Evolutionary conservation across 257 asterid species (phyloP), one percentile per base, ranked within the genome.

Genomic region (Primulina tabacum): DNA sequence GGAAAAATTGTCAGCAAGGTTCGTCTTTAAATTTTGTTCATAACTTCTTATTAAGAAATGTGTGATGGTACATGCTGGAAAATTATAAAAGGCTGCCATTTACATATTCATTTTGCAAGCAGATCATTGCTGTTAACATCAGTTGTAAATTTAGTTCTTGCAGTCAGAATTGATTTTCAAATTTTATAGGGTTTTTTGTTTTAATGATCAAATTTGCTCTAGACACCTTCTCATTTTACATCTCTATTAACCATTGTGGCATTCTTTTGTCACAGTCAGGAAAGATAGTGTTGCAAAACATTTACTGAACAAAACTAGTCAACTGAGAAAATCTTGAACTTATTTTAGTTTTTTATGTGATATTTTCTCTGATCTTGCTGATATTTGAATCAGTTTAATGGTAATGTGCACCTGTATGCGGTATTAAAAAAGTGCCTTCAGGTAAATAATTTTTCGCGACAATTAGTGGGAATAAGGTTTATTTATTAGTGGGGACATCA

Each of bases 1-100:
- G 99, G 99, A 74, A 91, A 88, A 83, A 65, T 91, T 81, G 99
- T 94, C 85, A 90, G 99, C 97, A 94, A 91, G 97, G 99, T 94
- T 64, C 65, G 85, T 52, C 69, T 56, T 37, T 2, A 10, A 37
- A 40, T 1, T 43, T 43, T 43, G 0, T 43, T 43, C n/a, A 14
- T 12, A 43, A 43, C 53, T 43, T 12, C 53, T 38, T 38, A 38
- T 10, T 38, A 43, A 43, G 53, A 4, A 43, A 11, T 12, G n/a
- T 38, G n/a, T 43, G 12, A 4, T 1, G 53, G n/a, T 12, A 2
- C 50, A 38, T 38, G 4, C 17, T 11, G n/a, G 53, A 43, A 43
- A 12, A 43, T 43, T 72, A 24, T 57, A 43, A 60, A 33, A 38
- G 60, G 71, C 73, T 30, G 40, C 58, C 34, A 33, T 40, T 57